phyloP scores from a whole-genome alignment of 768 basidiomycete species.

The Atractiella rhizophila region DNA sequence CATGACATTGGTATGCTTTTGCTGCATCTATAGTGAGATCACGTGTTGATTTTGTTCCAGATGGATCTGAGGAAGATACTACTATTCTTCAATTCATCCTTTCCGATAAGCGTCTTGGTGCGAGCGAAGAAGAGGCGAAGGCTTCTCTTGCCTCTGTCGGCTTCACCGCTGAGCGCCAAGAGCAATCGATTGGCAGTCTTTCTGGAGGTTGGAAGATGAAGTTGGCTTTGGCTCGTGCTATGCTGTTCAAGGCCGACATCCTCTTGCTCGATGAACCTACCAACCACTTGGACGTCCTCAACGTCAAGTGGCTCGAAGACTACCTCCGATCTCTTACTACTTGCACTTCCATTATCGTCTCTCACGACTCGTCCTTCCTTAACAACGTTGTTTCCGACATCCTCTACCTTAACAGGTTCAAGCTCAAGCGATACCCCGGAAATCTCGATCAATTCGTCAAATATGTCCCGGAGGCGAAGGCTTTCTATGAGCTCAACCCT shows the following conservation, averaged over 20 bases:
- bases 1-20: slow-evolving; percentile 87
- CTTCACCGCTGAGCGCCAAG: slow-evolving; percentile 65
- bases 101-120: slow-evolving; percentile 33
- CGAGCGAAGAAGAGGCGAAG: slow-evolving; percentile 30
- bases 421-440: slow-evolving; percentile 73
- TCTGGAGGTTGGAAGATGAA: slow-evolving; percentile 99
- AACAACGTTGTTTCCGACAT: slow-evolving; percentile 90
- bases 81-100: slow-evolving; percentile 76
- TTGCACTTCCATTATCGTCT: slow-evolving; percentile 76
- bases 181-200: slow-evolving; percentile 61
- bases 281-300: slow-evolving; percentile 50
- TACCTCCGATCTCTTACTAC: slow-evolving; percentile 35
- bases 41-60: slow-evolving; percentile 8
- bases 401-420: slow-evolving; percentile 53
- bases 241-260: slow-evolving; percentile 64
- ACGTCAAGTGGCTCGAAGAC: slow-evolving; percentile 75
- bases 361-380: slow-evolving; percentile 91
- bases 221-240: slow-evolving; percentile 78
- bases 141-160: slow-evolving; percentile 65
- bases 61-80: slow-evolving; percentile 39
- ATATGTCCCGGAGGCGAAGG: slow-evolving; percentile 74
- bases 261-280: slow-evolving; percentile 53
- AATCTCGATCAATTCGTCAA: slow-evolving; percentile 77
- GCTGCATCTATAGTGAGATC: slow-evolving; percentile 1
- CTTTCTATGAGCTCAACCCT: slow-evolving; percentile 85